phyloP scores from a whole-genome alignment of 768 basidiomycete genomes.

The Hericium rajendrae region DNA sequence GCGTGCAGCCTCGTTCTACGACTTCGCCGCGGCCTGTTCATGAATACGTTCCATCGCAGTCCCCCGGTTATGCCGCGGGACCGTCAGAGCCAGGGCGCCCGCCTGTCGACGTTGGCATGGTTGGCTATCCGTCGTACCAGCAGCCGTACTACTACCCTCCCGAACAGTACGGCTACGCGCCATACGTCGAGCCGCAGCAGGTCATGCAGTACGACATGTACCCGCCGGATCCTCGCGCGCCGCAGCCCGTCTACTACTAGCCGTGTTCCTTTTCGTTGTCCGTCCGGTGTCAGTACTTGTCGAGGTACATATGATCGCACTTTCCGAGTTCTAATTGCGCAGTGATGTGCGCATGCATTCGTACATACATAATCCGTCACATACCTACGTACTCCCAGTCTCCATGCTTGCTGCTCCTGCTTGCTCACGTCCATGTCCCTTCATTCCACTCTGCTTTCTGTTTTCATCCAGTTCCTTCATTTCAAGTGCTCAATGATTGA shows the following conservation, averaged over 20 bases:
- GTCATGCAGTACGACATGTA: constrained; percentile 61
- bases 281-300: too few species aligned
- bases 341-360: too few species aligned
- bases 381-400: too few species aligned
- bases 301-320: too few species aligned
- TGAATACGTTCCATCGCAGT: constrained; percentile 17
- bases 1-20: constrained; percentile 4
- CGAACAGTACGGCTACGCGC: constrained; percentile 55
- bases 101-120: constrained; percentile 30
- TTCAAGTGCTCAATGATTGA: too few species aligned
- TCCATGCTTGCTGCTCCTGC: too few species aligned
- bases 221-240: constrained; percentile 34
- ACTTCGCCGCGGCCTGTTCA: constrained; percentile 6
- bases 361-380: too few species aligned
- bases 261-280: constrained; percentile 12
- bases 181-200: constrained; percentile 32
- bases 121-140: constrained; percentile 50
- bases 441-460: too few species aligned
- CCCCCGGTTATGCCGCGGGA: constrained; percentile 1
- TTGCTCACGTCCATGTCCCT: too few species aligned
- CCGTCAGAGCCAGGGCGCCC: constrained; percentile 13
- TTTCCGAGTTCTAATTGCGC: too few species aligned
- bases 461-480: too few species aligned
- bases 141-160: constrained; percentile 59
- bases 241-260: constrained; percentile 56